These are phyloP conservation scores for Mimosa bimucronata DNA, from an alignment of 306 rosid genomes.

Conservation along the genomic window DNA sequence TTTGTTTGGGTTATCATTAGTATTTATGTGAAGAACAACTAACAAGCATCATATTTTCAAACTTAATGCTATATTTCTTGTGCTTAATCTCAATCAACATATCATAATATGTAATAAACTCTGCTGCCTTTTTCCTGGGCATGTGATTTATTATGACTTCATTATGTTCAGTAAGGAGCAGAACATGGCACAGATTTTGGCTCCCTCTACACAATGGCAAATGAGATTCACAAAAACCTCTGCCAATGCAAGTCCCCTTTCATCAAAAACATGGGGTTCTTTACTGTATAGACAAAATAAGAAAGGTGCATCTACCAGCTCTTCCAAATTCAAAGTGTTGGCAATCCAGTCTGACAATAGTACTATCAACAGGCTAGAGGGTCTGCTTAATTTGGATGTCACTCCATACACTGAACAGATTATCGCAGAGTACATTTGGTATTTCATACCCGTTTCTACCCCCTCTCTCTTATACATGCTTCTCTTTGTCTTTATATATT, in stretches of 20 bases:
- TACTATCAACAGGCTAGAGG: conserved; percentile 83
- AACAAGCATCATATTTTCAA: conserved; percentile 20
- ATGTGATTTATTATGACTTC: conserved; percentile 24
- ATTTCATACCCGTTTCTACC: conserved; percentile 23
- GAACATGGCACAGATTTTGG: conserved; percentile 98
- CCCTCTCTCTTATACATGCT: neutral
- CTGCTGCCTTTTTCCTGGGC: neutral
- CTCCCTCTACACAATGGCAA: conserved; percentile 91
- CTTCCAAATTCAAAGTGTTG: conserved; percentile 68
- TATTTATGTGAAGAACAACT: conserved; percentile 26
- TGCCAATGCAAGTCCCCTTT: conserved; percentile 53
- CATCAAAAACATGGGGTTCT: conserved; percentile 81
- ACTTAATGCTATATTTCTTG: neutral
- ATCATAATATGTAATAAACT: conserved; percentile 1
- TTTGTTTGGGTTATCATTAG: conserved; percentile 11
- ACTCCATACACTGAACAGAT: conserved; percentile 85
- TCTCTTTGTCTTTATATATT: neutral
- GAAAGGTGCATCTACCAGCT: conserved; percentile 53
- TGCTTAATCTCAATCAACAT: conserved; percentile 12
- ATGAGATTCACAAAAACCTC: conserved; percentile 61
- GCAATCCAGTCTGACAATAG: conserved; percentile 66
- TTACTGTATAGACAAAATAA: conserved; percentile 66
- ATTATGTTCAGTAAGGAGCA: conserved; percentile 24
- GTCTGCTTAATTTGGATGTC: conserved; percentile 73
- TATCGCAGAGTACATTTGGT: conserved; percentile 99